Base-by-base conservation (phyloP, 1,139 yeast species). In the Torulaspora pretoriensis region DNA sequence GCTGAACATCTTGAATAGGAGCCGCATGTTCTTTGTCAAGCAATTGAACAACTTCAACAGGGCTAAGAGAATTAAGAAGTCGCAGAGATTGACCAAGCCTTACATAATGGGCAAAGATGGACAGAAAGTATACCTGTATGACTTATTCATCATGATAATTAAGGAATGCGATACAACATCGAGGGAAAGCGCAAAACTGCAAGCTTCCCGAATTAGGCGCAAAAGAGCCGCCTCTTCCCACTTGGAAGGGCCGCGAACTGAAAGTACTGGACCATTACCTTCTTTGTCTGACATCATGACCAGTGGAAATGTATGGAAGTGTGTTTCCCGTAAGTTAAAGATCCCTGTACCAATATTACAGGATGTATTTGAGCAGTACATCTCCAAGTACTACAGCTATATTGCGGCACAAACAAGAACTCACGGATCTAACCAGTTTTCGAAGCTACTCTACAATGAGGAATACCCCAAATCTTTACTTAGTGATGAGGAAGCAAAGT, bases 1-100 rank as follows among this genome's bases (percentile, higher is more conserved):
- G 59, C 68, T 84, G 57, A 82, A 83, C 17, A 62, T 84, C 13
- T 64, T 75, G 8, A 80, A 81, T 41, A 68, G 94, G 50, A 77
- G 83, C 29, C 67, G 90, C 43, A 68, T 74, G 48, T 79, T 79
- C 55, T 83, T 83, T 63, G 69, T 68, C 38, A 78, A 75, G 47
- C 84, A 80, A 52, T 63, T 83, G 50, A 75, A 77, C 49, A 74
- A 86, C 48, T 83, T 70, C 56, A 62, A 74, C 54, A 70, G 69
- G 53, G 77, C 78, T 77, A 64, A 69, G 42, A 60, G 68, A 49
- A 47, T 47, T 9, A 42, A 32, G 26, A 39, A 19, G 10, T 32
- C 38, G n/a, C 17, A 17, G 13, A 36, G 29, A 26, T 42, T 48
- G 19, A 14, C 29, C 8, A 33, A 45, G 23, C 55, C 56, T 4